Evolutionary conservation across 345 rosid genomes (phyloP).

Genomic region (Eucalyptus pauciflora): DNA sequence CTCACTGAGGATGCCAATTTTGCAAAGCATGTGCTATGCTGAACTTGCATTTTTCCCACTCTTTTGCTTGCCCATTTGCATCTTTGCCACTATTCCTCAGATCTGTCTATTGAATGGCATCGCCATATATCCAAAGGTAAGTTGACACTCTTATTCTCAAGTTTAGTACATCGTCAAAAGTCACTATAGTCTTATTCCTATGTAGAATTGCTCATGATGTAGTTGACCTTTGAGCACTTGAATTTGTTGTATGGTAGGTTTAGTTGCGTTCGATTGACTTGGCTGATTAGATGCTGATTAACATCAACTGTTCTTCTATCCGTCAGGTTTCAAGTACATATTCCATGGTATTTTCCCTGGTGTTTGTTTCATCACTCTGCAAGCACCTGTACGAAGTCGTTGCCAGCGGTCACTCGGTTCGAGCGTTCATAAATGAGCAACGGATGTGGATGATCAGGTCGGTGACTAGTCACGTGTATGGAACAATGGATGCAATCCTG

Average conservation of each 20-base stretch:
- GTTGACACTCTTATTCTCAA: neutral
- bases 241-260: neutral
- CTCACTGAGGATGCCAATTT: conserved; percentile 3
- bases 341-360: conserved; percentile 1
- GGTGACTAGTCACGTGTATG: conserved; percentile 7
- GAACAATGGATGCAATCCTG: conserved; percentile 14
- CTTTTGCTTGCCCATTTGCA: conserved; percentile 6
- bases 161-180: neutral
- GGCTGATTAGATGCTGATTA: neutral
- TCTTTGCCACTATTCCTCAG: conserved; percentile 29
- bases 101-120: conserved; percentile 21
- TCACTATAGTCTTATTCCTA: neutral
- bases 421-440: conserved; percentile 9
- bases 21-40: conserved; percentile 10
- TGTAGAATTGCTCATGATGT: neutral
- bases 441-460: conserved; percentile 32
- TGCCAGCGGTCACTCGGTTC: neutral
- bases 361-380: conserved; percentile 1
- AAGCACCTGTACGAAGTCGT: conserved; percentile 15
- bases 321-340: conserved; percentile 11
- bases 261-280: neutral
- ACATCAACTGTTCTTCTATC: neutral
- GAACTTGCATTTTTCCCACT: conserved; percentile 1
- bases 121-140: conserved; percentile 28
- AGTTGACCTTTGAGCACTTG: neutral